Evolutionary conservation across 352 stramenopile genomes (phyloP).

Genomic region (Phytophthora pisi): DNA sequence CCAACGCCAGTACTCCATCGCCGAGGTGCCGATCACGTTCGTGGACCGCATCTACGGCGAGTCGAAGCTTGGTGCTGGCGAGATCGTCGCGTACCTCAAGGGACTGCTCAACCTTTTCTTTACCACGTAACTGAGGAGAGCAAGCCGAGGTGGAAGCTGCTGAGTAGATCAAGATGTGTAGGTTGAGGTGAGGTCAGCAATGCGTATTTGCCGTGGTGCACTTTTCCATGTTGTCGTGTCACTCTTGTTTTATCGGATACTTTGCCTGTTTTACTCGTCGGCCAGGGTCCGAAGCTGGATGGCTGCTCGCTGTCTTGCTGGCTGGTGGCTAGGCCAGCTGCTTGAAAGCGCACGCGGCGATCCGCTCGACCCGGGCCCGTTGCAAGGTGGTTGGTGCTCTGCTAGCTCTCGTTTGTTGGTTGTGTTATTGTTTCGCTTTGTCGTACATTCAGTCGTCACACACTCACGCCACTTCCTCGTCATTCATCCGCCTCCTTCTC

Average conservation of each 20-base stretch:
- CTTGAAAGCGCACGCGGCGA: neutral
- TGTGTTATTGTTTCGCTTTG: constrained; percentile 19
- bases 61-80: constrained; percentile 97
- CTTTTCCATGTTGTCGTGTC: constrained; percentile 26
- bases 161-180: constrained; percentile 23
- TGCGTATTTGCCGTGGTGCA: constrained; percentile 29
- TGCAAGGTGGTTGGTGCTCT: constrained; percentile 18
- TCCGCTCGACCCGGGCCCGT: constrained; percentile 3
- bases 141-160: neutral
- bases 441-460: constrained; percentile 29
- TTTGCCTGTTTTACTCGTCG: constrained; percentile 31
- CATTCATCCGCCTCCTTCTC: constrained; percentile 20
- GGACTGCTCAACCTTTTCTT: constrained; percentile 96
- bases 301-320: constrained; percentile 11
- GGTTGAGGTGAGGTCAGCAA: constrained; percentile 6
- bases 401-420: constrained; percentile 6
- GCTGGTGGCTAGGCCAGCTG: constrained; percentile 15
- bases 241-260: constrained; percentile 33
- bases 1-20: constrained; percentile 91
- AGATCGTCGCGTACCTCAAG: constrained; percentile 98
- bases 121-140: constrained; percentile 74
- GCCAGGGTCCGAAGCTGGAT: constrained; percentile 7
- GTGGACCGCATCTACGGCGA: constrained; percentile 99
- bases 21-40: constrained; percentile 98
- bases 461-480: constrained; percentile 15